A percentile compares a stretch with the other conserved stretches of the same genome.
Evolutionary conservation across 148 eudicot species (phyloP).

Genomic region (Camellia lanceoleosa): DNA sequence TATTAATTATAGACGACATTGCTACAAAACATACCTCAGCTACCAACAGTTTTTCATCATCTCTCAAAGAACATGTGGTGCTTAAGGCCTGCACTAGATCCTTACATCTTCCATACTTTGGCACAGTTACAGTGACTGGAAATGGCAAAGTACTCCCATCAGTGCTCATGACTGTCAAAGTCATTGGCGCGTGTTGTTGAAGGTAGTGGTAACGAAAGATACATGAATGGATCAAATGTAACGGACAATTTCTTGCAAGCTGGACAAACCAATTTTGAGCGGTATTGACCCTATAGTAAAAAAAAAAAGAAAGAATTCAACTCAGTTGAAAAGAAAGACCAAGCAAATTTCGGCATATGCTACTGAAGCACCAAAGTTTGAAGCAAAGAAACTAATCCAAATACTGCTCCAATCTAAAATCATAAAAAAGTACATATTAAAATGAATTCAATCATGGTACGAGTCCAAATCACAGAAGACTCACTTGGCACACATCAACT

Average conservation of each 20-base stretch:
- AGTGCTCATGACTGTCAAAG: constrained; percentile 59
- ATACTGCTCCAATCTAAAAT: not conserved
- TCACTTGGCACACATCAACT: constrained; percentile 76
- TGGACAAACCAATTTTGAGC: constrained; percentile 74
- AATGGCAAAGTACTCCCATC: constrained; percentile 56
- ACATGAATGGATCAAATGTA: constrained; percentile 84
- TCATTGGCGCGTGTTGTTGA: constrained; percentile 68
- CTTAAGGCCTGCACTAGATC: constrained; percentile 74
- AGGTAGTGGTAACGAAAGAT: constrained; percentile 77
- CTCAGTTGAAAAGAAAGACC: constrained; percentile 11
- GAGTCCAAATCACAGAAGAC: constrained; percentile 20
- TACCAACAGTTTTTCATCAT: constrained; percentile 57
- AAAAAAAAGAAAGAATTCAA: constrained; percentile 7
- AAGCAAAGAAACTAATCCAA: not conserved
- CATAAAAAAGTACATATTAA: not conserved
- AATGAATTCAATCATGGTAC: not conserved
- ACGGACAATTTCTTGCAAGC: constrained; percentile 66
- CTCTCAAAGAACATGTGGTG: constrained; percentile 48
- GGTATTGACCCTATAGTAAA: constrained; percentile 62
- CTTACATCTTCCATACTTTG: constrained; percentile 54
- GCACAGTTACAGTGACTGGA: constrained; percentile 64
- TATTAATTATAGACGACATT: not conserved
- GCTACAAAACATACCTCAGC: constrained; percentile 63
- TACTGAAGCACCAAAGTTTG: not conserved
- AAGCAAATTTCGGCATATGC: constrained; percentile 1